phyloP scores from a whole-genome alignment of 2,329 filamentous ascomycete species.

The Clonostachys rosea region DNA sequence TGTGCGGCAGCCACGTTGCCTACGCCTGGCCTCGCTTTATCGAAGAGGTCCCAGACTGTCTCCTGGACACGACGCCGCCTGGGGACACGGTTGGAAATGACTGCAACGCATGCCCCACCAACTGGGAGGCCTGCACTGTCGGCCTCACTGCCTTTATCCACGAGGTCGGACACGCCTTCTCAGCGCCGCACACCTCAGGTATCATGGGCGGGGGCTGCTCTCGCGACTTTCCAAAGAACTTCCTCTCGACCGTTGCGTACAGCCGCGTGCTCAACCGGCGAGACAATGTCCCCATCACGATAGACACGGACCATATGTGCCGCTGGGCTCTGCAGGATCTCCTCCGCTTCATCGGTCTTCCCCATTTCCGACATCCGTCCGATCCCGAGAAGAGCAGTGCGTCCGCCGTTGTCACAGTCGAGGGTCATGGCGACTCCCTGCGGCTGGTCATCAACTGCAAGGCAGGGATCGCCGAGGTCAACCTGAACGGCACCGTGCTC shows the following conservation, averaged over 20 bases:
- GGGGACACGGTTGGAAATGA: constrained; percentile 33
- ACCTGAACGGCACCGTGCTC: constrained; percentile 4
- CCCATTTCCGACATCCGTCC: constrained; percentile 63
- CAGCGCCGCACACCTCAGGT: constrained; percentile 63
- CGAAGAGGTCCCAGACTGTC: constrained; percentile 58
- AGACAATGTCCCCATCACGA: constrained; percentile 6
- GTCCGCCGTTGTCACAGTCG: constrained; percentile 1
- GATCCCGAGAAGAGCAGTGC: constrained; percentile 27
- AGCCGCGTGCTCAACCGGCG: constrained; percentile 1
- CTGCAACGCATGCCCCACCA: constrained; percentile 31
- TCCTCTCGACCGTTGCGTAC: constrained; percentile 24
- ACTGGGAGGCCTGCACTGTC: constrained; percentile 39
- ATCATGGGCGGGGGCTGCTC: constrained; percentile 51
- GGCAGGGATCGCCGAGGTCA: constrained; percentile 9
- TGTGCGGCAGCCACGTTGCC: constrained; percentile 67
- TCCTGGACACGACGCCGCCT: constrained; percentile 23
- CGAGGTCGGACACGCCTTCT: constrained; percentile 67
- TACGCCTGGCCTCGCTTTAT: constrained; percentile 67
- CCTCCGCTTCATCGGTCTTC: constrained; percentile 63
- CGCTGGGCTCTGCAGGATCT: constrained; percentile 65
- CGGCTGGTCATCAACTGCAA: constrained; percentile 9
- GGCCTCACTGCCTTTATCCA: constrained; percentile 69
- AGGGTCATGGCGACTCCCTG: constrained; percentile 12
- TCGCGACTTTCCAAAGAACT: constrained; percentile 33
- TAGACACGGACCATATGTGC: constrained; percentile 49